Evolutionary conservation across 805 yeast genomes (phyloP), one percentile per base, ranked within the genome.

Genomic region (Kuraishia capsulata): DNA sequence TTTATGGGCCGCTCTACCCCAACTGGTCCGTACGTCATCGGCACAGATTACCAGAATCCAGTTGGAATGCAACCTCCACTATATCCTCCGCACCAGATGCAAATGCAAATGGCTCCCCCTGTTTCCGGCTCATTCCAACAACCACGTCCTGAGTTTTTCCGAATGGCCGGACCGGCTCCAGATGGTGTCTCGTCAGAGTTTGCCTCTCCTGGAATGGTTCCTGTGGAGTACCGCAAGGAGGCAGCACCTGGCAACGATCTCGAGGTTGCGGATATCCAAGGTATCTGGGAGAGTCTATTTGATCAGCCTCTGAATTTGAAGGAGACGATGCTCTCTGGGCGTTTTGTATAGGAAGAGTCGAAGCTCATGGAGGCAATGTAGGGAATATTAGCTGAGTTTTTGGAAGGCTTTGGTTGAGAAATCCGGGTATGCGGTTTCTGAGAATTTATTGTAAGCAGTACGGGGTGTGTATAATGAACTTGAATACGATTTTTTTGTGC

Each of bases 221-320:
- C 3, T 3, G 9, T 14, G 5, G 23, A 16, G 19, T 18, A 20
- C 19, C 6, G 23, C 19, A 14, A 4, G 10, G 13, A 11, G n/a
- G 9, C 34, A 3, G 23, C n/a, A 19, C 30, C 30, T 20, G 38
- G 39, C 5, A 30, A 34, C 11, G 28, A 11, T 14, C 32, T 14
- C 9, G 39, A 28, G 21, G 36, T 43, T 31, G 37, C 42, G 11
- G 44, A 45, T 30, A 42, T 42, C 24, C 41, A 33, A 23, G 43
- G 42, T 18, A 42, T 41, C 4, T 48, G 52, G 52, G 42, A 40
- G 28, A 31, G 40, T 36, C 41, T 47, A n/a, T 48, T 48, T 36
- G 50, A 45, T 6, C 45, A 45, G 37, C 50, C 52, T 3, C 41
- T 35, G 30, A 42, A 42, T 17, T 29, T 48, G 29, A 48, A 39